A percentile compares a stretch with the other conserved stretches of the same genome.
phyloP scores from a whole-genome alignment of 805 yeast species.

The Diddensiella transvaalensis region DNA sequence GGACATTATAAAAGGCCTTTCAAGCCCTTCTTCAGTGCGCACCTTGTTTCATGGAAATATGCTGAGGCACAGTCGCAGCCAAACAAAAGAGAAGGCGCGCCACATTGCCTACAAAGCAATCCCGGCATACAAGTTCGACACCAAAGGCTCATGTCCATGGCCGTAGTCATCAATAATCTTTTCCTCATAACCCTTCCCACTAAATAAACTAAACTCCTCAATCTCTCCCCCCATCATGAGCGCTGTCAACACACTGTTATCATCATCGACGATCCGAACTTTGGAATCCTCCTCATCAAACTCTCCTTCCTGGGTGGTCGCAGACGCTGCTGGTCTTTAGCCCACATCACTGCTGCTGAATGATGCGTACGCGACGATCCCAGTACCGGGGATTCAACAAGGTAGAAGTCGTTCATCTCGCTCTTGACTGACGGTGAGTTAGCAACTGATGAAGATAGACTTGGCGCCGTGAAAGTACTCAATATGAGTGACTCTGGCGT shows the following conservation, averaged over 20 bases:
- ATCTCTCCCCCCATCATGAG: too few relatives aligned
- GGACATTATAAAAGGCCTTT: not conserved
- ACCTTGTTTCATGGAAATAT: not conserved
- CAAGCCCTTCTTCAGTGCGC: not conserved
- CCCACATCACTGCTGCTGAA: slow-evolving; percentile 31
- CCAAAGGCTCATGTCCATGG: slow-evolving; percentile 17
- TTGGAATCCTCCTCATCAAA: slow-evolving; percentile 1
- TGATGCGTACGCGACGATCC: slow-evolving; percentile 30
- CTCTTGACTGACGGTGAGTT: slow-evolving; percentile 18
- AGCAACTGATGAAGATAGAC: slow-evolving; percentile 25
- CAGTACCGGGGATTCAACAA: slow-evolving; percentile 11
- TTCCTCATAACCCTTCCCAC: slow-evolving; percentile 14
- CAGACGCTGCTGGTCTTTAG: slow-evolving; percentile 29
- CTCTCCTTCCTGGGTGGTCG: slow-evolving; percentile 11
- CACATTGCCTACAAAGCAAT: slow-evolving; percentile 15
- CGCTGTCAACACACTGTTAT: not conserved
- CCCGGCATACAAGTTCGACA: slow-evolving; percentile 24
- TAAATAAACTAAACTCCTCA: slow-evolving; percentile 20
- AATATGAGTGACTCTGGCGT: slow-evolving; percentile 23
- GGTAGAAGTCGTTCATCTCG: not conserved
- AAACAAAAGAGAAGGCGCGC: slow-evolving; percentile 11
- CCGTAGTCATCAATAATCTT: slow-evolving; percentile 12
- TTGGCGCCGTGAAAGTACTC: slow-evolving; percentile 20
- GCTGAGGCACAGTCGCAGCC: slow-evolving; percentile 15
- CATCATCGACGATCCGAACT: slow-evolving; percentile 5